A percentile compares a stretch with the other conserved stretches of the same genome.
Evolutionary conservation across 108 stramenopile genomes (phyloP).

Genomic region (Fragilaria radians): DNA sequence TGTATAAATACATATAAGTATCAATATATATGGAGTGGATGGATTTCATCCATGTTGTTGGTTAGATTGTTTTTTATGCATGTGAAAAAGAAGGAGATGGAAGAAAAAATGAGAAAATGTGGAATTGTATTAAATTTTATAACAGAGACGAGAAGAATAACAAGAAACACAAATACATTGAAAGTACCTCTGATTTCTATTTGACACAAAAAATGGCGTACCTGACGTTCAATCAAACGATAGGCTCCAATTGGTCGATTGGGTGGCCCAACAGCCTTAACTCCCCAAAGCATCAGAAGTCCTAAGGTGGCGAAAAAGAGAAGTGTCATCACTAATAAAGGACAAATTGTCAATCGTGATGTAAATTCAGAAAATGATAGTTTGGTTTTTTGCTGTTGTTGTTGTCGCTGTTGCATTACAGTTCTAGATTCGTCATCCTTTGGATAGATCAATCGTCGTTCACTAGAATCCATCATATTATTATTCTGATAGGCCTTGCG

Average conservation of each 20-base stretch:
- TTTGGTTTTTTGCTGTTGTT: not conserved
- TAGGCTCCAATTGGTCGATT: slow-evolving; percentile 71
- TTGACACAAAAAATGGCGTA: slow-evolving; percentile 11
- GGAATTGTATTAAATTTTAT: not conserved
- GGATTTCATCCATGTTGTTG: no score
- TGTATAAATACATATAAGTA: not conserved
- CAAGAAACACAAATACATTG: not conserved
- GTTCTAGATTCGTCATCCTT: slow-evolving; percentile 2
- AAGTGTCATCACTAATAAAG: slow-evolving; percentile 5
- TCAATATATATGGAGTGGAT: not conserved
- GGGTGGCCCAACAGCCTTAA: slow-evolving; percentile 55
- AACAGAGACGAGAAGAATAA: slow-evolving; percentile 3
- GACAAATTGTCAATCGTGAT: not conserved
- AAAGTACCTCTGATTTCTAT: not conserved
- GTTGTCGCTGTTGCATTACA: not conserved
- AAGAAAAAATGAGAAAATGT: not conserved
- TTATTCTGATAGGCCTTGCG: not conserved
- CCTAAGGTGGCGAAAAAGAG: no score
- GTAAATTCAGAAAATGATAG: not conserved
- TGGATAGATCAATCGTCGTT: not conserved
- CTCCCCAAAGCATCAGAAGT: no score
- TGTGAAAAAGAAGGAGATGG: not conserved
- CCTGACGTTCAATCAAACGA: slow-evolving; percentile 66
- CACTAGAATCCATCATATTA: not conserved
- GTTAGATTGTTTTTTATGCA: not conserved